Conservation (phyloP, 371 early-diverging fungal species). For the Nematocida sp. region DNA sequence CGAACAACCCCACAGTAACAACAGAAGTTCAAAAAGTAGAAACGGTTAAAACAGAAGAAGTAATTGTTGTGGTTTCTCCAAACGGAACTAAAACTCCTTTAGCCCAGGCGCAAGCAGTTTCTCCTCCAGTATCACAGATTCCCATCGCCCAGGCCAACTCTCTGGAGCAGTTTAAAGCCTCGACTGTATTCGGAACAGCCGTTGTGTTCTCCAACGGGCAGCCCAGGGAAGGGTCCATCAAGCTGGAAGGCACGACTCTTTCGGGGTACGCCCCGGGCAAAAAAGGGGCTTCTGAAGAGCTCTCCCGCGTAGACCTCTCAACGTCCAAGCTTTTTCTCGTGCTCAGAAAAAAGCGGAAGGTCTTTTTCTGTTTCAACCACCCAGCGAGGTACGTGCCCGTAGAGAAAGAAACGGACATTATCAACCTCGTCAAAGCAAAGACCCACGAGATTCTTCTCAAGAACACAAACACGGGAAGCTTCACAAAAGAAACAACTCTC, state of each 20-base stretch:
- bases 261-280: not conserved
- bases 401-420: slow-evolving; percentile 34
- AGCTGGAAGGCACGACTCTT: slow-evolving; percentile 13
- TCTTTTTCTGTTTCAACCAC: slow-evolving; percentile 7
- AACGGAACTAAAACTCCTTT: slow-evolving; percentile 15
- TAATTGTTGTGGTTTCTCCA: not conserved
- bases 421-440: slow-evolving; percentile 4
- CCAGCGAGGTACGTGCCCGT: slow-evolving; percentile 1
- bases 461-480: slow-evolving; percentile 32
- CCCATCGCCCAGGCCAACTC: slow-evolving; percentile 11
- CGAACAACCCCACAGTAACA: not conserved
- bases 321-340: slow-evolving; percentile 24
- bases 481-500: slow-evolving; percentile 15
- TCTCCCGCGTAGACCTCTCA: slow-evolving; percentile 9
- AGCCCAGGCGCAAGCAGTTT: not conserved
- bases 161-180: slow-evolving; percentile 10
- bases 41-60: not conserved
- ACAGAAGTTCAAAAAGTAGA: not conserved
- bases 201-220: not conserved
- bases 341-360: not conserved
- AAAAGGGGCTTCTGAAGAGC: slow-evolving; percentile 1
- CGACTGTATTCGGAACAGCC: not conserved
- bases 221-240: not conserved
- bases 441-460: slow-evolving; percentile 11
- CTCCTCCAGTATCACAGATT: not conserved